These are phyloP conservation scores for Trametopsis cervina DNA, from an alignment of 768 basidiomycete species.

Conservation along the genomic window DNA sequence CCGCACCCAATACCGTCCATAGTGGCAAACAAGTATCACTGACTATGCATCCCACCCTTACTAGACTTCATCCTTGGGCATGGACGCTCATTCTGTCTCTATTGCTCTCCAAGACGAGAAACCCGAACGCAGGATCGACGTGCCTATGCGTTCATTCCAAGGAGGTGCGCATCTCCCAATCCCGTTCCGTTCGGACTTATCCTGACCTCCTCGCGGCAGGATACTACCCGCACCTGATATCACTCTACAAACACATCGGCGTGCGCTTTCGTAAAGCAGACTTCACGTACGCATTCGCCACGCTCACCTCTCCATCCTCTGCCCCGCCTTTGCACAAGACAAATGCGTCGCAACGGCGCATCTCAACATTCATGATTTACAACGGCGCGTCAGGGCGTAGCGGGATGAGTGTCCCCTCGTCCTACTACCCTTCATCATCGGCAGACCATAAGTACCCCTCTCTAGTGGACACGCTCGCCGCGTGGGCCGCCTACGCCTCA, in stretches of 20 bases:
- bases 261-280: constrained; percentile 48
- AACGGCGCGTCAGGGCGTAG: constrained; percentile 51
- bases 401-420: constrained; percentile 47
- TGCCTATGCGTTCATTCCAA: constrained; percentile 80
- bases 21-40: too few species aligned
- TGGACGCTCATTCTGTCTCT: constrained; percentile 60
- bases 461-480: not conserved
- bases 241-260: constrained; percentile 55
- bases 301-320: constrained; percentile 27
- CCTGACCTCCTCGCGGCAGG: constrained; percentile 31
- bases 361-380: constrained; percentile 52
- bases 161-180: constrained; percentile 41
- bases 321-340: not conserved
- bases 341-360: constrained; percentile 17
- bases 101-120: constrained; percentile 30
- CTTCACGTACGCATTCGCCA: constrained; percentile 71
- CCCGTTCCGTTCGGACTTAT: not conserved
- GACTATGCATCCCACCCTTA: too few species aligned
- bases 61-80: constrained; percentile 52
- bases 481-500: constrained; percentile 16
- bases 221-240: constrained; percentile 67
- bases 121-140: constrained; percentile 54
- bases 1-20: too few species aligned
- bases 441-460: not conserved
- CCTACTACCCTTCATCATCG: not conserved